Evolutionary conservation across 73 alveolate genomes (phyloP).

Genomic region (Blepharisma japonicum): DNA sequence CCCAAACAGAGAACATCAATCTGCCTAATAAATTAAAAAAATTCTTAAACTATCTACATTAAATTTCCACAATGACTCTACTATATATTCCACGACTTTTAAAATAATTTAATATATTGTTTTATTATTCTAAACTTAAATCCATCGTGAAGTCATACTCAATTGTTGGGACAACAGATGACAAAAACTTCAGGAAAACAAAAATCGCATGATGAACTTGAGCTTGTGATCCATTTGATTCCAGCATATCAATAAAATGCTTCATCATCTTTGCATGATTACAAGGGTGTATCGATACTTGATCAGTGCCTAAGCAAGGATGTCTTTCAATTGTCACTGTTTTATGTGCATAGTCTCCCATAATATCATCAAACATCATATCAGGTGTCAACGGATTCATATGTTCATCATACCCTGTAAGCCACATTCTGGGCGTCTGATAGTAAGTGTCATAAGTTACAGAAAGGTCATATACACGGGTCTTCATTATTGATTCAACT

Average conservation of each 20-base stretch:
- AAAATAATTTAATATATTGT: background rate
- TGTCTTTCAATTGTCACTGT: conserved; percentile 95
- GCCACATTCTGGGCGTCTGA: conserved; percentile 96
- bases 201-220: conserved; percentile 57
- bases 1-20: too few relatives aligned
- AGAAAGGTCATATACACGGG: conserved; percentile 52
- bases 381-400: conserved; percentile 57
- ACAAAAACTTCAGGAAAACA: conserved; percentile 90
- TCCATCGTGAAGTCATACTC: conserved; percentile 92
- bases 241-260: conserved; percentile 25
- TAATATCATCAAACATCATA: conserved; percentile 91
- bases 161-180: conserved; percentile 94
- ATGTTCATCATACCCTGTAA: conserved; percentile 86
- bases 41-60: too few relatives aligned
- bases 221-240: conserved; percentile 15
- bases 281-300: conserved; percentile 96
- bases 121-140: conserved; percentile 12
- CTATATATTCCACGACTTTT: too few relatives aligned
- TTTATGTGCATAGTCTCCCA: conserved; percentile 93
- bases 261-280: conserved; percentile 54
- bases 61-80: too few relatives aligned
- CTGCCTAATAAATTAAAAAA: too few relatives aligned
- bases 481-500: conserved; percentile 37
- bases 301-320: conserved; percentile 79
- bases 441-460: conserved; percentile 90